Evolutionary conservation across 257 asterid genomes (phyloP).

Genomic region (Lycium ferocissimum): DNA sequence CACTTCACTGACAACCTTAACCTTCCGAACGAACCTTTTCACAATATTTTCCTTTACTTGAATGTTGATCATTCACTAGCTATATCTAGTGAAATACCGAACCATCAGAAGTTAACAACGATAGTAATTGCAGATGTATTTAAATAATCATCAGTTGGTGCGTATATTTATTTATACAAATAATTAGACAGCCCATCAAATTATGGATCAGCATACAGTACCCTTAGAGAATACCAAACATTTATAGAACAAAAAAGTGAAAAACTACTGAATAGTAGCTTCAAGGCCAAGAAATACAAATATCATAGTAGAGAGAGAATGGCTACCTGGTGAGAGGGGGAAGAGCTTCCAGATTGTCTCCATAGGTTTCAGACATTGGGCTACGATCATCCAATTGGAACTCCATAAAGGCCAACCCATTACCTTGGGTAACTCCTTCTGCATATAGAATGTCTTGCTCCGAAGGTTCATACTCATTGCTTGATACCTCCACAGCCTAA

Average conservation of each 20-base stretch:
- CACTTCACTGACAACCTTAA: not conserved
- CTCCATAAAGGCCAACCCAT: conserved; percentile 92
- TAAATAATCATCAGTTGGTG: not conserved
- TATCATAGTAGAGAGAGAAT: conserved; percentile 21
- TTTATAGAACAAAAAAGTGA: not conserved
- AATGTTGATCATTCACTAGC: not conserved
- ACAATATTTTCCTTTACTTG: not conserved
- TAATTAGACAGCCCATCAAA: not conserved
- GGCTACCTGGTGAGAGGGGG: conserved; percentile 74
- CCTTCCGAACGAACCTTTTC: not conserved
- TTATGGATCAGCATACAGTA: not conserved
- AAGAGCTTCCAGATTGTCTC: conserved; percentile 75
- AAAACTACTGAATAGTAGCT: not conserved
- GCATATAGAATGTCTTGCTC: conserved; percentile 89
- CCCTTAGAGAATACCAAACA: not conserved
- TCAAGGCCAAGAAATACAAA: not conserved
- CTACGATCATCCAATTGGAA: conserved; percentile 92
- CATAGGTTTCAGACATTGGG: conserved; percentile 88
- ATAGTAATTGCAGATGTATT: not conserved
- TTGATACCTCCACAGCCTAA: conserved; percentile 95
- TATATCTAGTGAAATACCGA: not conserved
- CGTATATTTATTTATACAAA: not conserved
- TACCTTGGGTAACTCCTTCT: conserved; percentile 96
- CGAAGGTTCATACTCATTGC: conserved; percentile 93
- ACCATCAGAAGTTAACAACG: not conserved